A percentile compares a stretch with the other conserved stretches of the same genome.
phyloP scores from a whole-genome alignment of 192 early-diverging fungal genomes.

The Backusella luteola region DNA sequence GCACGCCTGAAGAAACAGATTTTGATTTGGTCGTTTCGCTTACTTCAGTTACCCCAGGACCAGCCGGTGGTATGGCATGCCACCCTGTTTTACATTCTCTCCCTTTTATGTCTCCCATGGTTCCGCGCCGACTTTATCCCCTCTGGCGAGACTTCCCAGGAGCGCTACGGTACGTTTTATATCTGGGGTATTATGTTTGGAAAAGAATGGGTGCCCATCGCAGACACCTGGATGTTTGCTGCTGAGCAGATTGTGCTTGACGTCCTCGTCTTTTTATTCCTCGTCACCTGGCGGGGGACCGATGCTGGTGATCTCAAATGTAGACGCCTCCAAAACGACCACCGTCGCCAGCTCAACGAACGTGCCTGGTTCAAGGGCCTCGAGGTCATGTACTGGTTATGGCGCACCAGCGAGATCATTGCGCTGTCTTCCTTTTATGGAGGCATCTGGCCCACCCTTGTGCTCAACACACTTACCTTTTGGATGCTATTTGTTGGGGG shows the following conservation, averaged over 20 bases:
- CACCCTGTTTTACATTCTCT: constrained; percentile 39
- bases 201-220: constrained; percentile 47
- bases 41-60: constrained; percentile 20
- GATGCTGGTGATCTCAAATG: constrained; percentile 16
- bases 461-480: constrained; percentile 21
- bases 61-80: constrained; percentile 31
- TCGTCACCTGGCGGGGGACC: constrained; percentile 13
- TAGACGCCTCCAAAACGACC: background rate
- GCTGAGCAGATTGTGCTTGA: constrained; percentile 13
- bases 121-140: constrained; percentile 73
- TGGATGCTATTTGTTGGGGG: constrained; percentile 31
- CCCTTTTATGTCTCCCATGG: constrained; percentile 59
- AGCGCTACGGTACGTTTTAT: constrained; percentile 51
- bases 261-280: constrained; percentile 18
- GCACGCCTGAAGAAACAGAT: background rate
- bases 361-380: constrained; percentile 18
- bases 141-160: constrained; percentile 12
- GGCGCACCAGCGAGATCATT: constrained; percentile 29
- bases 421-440: constrained; percentile 33
- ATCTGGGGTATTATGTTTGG: constrained; percentile 47
- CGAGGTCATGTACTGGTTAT: constrained; percentile 28
- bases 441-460: constrained; percentile 33
- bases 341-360: background rate
- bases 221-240: constrained; percentile 51
- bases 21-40: constrained; percentile 52